Evolutionary conservation across 306 rosid species (phyloP).

Genomic region (Quercus cerris): DNA sequence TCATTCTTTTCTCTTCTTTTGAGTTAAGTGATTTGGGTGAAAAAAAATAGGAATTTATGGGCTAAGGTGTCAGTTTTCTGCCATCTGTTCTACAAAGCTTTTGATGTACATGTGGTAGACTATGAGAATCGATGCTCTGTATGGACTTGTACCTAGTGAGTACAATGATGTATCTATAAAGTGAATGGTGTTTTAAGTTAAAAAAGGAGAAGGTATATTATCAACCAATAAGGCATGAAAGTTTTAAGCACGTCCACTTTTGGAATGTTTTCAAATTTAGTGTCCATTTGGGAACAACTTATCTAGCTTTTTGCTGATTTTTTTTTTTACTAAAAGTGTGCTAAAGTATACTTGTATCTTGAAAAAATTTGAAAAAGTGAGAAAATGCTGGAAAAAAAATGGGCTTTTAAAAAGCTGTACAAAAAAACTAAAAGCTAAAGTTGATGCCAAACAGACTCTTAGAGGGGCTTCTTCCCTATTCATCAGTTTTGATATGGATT

Average conservation of each 20-base stretch:
- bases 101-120: neutral
- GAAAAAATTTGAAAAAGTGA: too few species aligned
- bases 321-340: too few species aligned
- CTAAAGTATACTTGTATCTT: too few species aligned
- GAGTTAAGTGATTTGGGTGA: neutral
- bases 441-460: too few species aligned
- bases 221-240: neutral
- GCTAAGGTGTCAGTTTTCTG: neutral
- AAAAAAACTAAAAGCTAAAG: too few species aligned
- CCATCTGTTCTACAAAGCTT: neutral
- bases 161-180: neutral
- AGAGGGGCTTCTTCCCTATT: neutral
- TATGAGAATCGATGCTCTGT: neutral
- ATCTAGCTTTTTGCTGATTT: too few species aligned
- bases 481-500: neutral
- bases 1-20: neutral
- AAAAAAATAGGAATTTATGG: too few species aligned
- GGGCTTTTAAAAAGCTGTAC: too few species aligned
- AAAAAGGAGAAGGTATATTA: neutral
- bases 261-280: neutral
- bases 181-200: neutral
- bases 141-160: neutral
- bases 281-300: too few species aligned
- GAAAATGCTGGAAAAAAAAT: too few species aligned
- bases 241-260: neutral